A percentile compares a stretch with the other conserved stretches of the same genome.
Conservation (phyloP, 495 filamentous ascomycete genomes). For the Hypomontagnella monticulosa region DNA sequence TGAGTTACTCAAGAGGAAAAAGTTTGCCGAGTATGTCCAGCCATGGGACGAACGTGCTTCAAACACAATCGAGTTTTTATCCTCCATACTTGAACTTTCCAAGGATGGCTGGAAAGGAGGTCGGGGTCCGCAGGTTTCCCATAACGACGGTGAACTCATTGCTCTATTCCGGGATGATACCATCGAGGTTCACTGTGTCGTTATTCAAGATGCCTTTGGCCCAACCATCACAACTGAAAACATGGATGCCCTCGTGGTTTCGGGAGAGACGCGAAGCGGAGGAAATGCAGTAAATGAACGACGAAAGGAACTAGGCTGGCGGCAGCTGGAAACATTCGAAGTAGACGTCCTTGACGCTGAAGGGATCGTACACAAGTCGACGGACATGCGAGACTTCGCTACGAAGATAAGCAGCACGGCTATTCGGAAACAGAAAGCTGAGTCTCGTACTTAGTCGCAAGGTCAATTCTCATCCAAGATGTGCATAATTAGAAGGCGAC, state of each 20-base stretch:
- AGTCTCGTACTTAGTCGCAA: conserved; percentile 35
- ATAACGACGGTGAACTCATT: conserved; percentile 50
- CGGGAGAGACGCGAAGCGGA: conserved; percentile 86
- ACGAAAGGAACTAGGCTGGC: conserved; percentile 81
- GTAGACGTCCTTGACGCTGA: conserved; percentile 87
- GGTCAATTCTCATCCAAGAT: not conserved
- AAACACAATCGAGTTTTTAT: conserved; percentile 74
- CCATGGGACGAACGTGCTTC: conserved; percentile 77
- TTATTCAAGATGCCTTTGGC: conserved; percentile 89
- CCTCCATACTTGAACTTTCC: conserved; percentile 69
- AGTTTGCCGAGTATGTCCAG: conserved; percentile 81
- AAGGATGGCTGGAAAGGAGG: conserved; percentile 50
- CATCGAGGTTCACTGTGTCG: conserved; percentile 73
- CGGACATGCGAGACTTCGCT: conserved; percentile 67
- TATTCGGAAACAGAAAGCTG: conserved; percentile 60
- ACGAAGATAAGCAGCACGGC: conserved; percentile 91
- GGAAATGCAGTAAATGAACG: conserved; percentile 85
- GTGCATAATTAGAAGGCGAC: not conserved
- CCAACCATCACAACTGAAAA: conserved; percentile 86
- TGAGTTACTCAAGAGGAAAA: conserved; percentile 85
- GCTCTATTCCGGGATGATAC: conserved; percentile 55
- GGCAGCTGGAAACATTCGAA: conserved; percentile 79
- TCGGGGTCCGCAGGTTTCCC: conserved; percentile 22
- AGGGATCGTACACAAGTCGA: conserved; percentile 60
- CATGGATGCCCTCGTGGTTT: conserved; percentile 85